Conservation (phyloP, 169 alveolate genomes). For the Blepharisma undulans region DNA sequence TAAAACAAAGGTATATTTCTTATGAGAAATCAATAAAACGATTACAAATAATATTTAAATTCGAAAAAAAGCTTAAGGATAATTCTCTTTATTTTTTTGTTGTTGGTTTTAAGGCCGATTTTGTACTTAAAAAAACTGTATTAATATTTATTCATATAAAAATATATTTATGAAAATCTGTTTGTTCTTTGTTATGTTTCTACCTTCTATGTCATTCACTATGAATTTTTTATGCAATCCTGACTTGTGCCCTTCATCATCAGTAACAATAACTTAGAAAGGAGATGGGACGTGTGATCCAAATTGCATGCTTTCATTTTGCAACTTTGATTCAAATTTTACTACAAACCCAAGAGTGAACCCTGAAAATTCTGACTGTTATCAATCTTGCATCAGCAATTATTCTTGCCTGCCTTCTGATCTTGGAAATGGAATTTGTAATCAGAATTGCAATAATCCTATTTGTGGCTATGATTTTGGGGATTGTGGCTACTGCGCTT, state of each 20-base stretch:
- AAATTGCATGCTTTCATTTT: background rate
- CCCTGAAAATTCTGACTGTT: background rate
- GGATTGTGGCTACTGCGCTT: slow-evolving; percentile 12
- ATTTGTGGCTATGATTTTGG: slow-evolving; percentile 14
- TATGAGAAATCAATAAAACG: too few species aligned
- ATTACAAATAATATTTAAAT: too few species aligned
- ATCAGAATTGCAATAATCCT: slow-evolving; percentile 6
- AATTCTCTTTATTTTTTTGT: too few species aligned
- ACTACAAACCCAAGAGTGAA: background rate
- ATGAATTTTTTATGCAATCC: background rate
- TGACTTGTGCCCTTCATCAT: background rate
- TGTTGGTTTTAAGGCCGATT: too few species aligned
- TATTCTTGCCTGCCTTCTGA: background rate
- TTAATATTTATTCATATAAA: background rate
- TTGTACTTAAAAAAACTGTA: background rate
- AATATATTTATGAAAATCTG: background rate
- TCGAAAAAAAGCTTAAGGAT: too few species aligned
- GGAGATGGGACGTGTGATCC: slow-evolving; percentile 12
- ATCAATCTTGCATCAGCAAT: background rate
- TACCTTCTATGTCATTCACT: background rate
- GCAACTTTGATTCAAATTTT: background rate
- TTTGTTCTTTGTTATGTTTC: background rate
- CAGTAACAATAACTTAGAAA: background rate
- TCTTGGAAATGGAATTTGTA: slow-evolving; percentile 16
- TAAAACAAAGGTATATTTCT: too few species aligned